Evolutionary conservation across 2,329 filamentous ascomycete genomes (phyloP), one percentile per base, ranked within the genome.

Genomic region (Achaetomium macrosporum): DNA sequence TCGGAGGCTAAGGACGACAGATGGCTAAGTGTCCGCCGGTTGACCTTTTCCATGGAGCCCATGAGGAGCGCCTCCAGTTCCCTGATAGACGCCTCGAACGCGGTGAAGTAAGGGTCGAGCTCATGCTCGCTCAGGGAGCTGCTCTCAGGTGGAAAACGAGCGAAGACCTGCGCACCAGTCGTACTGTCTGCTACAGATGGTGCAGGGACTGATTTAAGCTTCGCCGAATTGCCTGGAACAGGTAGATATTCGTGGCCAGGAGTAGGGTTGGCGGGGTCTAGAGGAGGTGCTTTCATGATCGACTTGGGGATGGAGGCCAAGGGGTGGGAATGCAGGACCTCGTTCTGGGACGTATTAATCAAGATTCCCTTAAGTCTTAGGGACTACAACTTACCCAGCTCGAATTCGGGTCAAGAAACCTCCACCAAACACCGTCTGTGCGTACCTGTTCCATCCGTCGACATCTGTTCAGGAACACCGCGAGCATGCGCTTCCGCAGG

Each of bases 11-110:
- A 75, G 5, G 87, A 84, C 13, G 88, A 88, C 10, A 97, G 71
- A 64, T 99, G 93, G 56, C 84, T 88, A 7, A 99, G 74, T 6
- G 91, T 90, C 35, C 93, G 82, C 31, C 92, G 83, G 64, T 97
- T 99, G 57, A 96, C 90, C 69, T 95, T 96, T 68, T 99, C 95
- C 76, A 99, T 96, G 6, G 90, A 90, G 0, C 93, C 93, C 63
- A 88, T 90, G 3, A 99, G 76, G 5, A 97, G 78, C 15, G 86
- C 76, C 68, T 99, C 95, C 1, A 97, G 76, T 59, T 97, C 92
- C 66, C 93, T 90, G 10, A 91, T 96, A 1, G 90, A 92, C 3
- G 85, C 79, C 67, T 99, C 95, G 61, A 95, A 99, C 36, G 89
- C 87, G 54, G 92, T 85, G 70, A 99, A 99, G 69, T 97, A 99